Conservation (phyloP, 2,329 filamentous ascomycete genomes). For the Monilinia laxa region DNA sequence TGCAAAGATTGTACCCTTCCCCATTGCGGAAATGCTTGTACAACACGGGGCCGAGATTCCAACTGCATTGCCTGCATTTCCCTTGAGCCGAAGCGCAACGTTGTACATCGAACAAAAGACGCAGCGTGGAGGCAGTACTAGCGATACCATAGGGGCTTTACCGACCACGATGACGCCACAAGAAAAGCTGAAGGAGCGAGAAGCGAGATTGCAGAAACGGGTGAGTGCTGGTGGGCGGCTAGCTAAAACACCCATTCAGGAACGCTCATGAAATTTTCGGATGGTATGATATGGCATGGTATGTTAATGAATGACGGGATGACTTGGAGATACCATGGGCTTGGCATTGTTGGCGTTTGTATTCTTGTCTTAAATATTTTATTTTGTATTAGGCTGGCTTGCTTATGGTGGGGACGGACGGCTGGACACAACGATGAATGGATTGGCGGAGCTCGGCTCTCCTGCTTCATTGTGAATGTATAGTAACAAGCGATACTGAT, state of each 20-base stretch:
- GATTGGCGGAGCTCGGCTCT: neutral
- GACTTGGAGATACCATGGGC: constrained; percentile 40
- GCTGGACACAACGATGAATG: constrained; percentile 8
- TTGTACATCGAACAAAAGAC: constrained; percentile 81
- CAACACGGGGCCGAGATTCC: constrained; percentile 95
- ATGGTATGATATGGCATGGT: constrained; percentile 17
- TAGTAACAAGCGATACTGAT: neutral
- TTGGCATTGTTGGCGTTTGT: constrained; percentile 39
- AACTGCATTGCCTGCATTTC: constrained; percentile 71
- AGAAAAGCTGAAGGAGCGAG: constrained; percentile 62
- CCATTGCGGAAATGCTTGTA: constrained; percentile 84
- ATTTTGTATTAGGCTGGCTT: constrained; percentile 19
- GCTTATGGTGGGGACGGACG: constrained; percentile 3
- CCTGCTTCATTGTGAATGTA: constrained; percentile 2
- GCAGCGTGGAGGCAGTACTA: constrained; percentile 45
- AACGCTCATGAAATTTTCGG: constrained; percentile 31
- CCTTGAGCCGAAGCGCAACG: constrained; percentile 76
- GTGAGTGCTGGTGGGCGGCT: constrained; percentile 75
- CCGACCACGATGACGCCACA: constrained; percentile 49
- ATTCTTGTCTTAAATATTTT: constrained; percentile 12
- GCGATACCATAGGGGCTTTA: constrained; percentile 62
- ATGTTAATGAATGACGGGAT: constrained; percentile 36
- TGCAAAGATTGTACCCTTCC: constrained; percentile 66
- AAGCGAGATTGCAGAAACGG: constrained; percentile 72
- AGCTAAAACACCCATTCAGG: constrained; percentile 45